These are phyloP conservation scores for Adansonia digitata DNA, from an alignment of 345 rosid genomes.

Conservation along the genomic window DNA sequence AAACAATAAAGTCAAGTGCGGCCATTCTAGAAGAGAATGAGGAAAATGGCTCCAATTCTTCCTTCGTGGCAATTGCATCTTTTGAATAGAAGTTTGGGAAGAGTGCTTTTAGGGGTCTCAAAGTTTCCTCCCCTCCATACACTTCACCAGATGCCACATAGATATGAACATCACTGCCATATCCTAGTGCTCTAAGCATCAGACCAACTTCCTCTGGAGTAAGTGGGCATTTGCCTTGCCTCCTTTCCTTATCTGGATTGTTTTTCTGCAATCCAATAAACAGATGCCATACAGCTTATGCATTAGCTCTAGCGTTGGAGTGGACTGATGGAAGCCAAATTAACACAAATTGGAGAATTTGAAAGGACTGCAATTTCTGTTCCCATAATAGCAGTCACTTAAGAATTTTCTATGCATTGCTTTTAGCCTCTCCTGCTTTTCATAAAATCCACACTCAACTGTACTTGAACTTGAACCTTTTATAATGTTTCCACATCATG, in stretches of 20 bases:
- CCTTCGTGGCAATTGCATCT: conserved; percentile 71
- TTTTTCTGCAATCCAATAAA: conserved; percentile 39
- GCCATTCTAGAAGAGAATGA: conserved; percentile 95
- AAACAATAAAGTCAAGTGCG: conserved; percentile 90
- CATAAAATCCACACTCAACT: neutral
- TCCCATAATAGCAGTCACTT: neutral
- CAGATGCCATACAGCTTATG: neutral
- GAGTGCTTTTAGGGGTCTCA: conserved; percentile 75
- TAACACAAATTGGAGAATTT: neutral
- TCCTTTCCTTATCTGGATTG: conserved; percentile 85
- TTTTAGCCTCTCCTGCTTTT: neutral
- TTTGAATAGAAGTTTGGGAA: conserved; percentile 87
- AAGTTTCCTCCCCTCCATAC: conserved; percentile 76
- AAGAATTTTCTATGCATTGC: neutral
- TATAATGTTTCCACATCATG: neutral
- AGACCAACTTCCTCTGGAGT: conserved; percentile 96
- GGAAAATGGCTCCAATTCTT: conserved; percentile 69
- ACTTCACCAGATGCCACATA: conserved; percentile 99
- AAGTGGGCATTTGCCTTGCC: conserved; percentile 97
- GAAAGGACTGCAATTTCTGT: neutral
- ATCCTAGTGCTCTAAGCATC: conserved; percentile 92
- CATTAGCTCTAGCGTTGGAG: neutral
- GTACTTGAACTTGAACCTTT: neutral
- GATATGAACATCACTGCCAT: conserved; percentile 83
- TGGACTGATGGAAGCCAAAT: neutral